Conservation (phyloP, 768 basidiomycete genomes). For the Nevesoporus exiguus region DNA sequence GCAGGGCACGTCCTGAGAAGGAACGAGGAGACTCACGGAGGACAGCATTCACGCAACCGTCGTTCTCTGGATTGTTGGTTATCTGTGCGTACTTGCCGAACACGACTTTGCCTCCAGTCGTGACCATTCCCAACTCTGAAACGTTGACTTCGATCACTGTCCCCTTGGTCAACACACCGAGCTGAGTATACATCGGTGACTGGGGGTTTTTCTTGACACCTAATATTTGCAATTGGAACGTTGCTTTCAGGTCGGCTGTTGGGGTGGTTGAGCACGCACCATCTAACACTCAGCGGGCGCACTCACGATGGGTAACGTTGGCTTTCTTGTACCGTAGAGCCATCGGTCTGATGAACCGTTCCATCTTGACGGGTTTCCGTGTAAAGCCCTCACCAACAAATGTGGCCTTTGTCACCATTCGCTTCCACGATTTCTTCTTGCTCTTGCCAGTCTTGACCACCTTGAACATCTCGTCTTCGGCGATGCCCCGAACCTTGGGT, state of each 20-base stretch:
- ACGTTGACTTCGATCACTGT: slow-evolving; percentile 99
- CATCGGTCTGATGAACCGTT: slow-evolving; percentile 96
- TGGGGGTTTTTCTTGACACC: slow-evolving; percentile 99
- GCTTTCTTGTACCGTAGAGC: slow-evolving; percentile 97
- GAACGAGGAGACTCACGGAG: slow-evolving; percentile 57
- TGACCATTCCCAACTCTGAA: slow-evolving; percentile 97
- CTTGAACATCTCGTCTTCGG: slow-evolving; percentile 99
- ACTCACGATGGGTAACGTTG: slow-evolving; percentile 95
- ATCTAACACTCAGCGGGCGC: background rate
- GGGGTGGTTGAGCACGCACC: background rate
- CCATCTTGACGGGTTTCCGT: slow-evolving; percentile 98
- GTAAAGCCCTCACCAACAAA: slow-evolving; percentile 99
- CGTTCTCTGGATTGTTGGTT: slow-evolving; percentile 94
- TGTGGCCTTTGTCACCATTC: slow-evolving; percentile 99
- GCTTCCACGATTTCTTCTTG: slow-evolving; percentile 96
- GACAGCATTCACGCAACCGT: slow-evolving; percentile 94
- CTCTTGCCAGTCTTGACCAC: slow-evolving; percentile 97
- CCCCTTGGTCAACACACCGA: slow-evolving; percentile 97
- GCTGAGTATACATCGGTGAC: slow-evolving; percentile 95
- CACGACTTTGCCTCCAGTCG: slow-evolving; percentile 92
- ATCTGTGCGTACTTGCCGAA: slow-evolving; percentile 93
- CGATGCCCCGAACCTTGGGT: slow-evolving; percentile 96
- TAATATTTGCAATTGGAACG: slow-evolving; percentile 96
- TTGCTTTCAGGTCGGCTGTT: slow-evolving; percentile 92
- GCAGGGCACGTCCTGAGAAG: background rate